Evolutionary conservation across 768 basidiomycete genomes (phyloP).

Genomic region (Artomyces pyxidatus): DNA sequence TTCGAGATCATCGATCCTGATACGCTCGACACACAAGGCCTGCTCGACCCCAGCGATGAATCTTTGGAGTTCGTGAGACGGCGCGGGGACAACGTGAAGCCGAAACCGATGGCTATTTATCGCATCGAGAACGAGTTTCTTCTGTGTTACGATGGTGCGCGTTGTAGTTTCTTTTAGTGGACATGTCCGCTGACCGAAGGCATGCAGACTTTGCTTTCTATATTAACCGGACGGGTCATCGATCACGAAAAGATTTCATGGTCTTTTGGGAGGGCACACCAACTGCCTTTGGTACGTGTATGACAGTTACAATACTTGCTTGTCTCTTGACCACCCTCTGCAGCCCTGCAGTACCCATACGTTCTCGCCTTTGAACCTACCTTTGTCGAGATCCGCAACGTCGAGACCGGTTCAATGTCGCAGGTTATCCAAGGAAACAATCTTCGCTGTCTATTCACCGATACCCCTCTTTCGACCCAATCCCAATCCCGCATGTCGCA

Average conservation of each 20-base stretch:
- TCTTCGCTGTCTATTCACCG: conserved; percentile 85
- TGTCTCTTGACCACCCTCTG: background rate
- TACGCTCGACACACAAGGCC: conserved; percentile 91
- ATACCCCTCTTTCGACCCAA: conserved; percentile 83
- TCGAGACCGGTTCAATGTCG: conserved; percentile 83
- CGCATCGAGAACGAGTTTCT: conserved; percentile 95
- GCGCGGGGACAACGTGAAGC: conserved; percentile 70
- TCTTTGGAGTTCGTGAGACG: conserved; percentile 91
- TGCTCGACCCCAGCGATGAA: conserved; percentile 88
- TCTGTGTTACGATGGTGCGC: conserved; percentile 89
- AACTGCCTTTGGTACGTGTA: conserved; percentile 79
- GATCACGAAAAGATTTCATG: conserved; percentile 87
- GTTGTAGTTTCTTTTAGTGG: conserved; percentile 18
- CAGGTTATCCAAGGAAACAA: conserved; percentile 95
- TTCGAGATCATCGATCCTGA: conserved; percentile 99
- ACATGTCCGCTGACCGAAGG: background rate
- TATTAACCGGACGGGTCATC: conserved; percentile 92
- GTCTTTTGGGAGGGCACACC: conserved; percentile 96
- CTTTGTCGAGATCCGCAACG: conserved; percentile 94
- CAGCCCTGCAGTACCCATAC: conserved; percentile 94
- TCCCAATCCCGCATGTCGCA: conserved; percentile 34
- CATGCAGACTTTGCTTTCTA: conserved; percentile 93
- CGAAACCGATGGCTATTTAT: conserved; percentile 94
- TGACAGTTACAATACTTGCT: background rate
- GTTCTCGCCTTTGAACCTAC: conserved; percentile 94